phyloP scores from a whole-genome alignment of 2,329 filamentous ascomycete species.

The Mariannaea sp. region DNA sequence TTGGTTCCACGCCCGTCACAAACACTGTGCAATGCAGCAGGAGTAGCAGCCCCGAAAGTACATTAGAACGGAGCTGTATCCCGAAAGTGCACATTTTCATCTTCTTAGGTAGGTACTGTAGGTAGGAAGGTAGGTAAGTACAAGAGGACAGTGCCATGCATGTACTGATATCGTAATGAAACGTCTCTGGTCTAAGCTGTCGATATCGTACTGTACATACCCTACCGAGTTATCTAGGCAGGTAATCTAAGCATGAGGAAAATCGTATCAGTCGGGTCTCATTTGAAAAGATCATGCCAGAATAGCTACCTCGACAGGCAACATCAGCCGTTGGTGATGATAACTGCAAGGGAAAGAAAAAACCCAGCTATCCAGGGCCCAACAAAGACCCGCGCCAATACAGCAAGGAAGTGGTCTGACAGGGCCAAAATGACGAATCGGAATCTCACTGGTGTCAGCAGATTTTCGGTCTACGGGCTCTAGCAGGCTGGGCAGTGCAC shows the following conservation, averaged over 20 bases:
- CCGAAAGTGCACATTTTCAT: no score
- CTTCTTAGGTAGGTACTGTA: not conserved
- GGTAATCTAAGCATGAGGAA: no score
- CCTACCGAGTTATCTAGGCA: no score
- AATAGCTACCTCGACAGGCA: not conserved
- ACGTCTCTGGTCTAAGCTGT: slow-evolving; percentile 16
- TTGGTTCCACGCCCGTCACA: not conserved
- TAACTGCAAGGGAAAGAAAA: no score
- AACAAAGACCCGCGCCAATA: not conserved
- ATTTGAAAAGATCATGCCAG: slow-evolving; percentile 19
- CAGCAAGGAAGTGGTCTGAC: slow-evolving; percentile 13
- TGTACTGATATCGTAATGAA: no score
- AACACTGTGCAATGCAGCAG: not conserved
- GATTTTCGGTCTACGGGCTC: slow-evolving; percentile 18
- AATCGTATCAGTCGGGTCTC: slow-evolving; percentile 20
- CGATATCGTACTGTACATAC: no score
- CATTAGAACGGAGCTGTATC: not conserved
- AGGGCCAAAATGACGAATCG: slow-evolving; percentile 18
- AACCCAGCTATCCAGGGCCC: no score
- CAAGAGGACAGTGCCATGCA: no score
- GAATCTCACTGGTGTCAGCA: slow-evolving; percentile 18
- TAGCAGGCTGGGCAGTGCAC: not conserved
- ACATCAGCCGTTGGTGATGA: no score
- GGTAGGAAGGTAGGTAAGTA: no score
- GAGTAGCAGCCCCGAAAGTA: no score